Conservation (phyloP, 257 asterid genomes). For the Fraxinus quadrangulata region DNA sequence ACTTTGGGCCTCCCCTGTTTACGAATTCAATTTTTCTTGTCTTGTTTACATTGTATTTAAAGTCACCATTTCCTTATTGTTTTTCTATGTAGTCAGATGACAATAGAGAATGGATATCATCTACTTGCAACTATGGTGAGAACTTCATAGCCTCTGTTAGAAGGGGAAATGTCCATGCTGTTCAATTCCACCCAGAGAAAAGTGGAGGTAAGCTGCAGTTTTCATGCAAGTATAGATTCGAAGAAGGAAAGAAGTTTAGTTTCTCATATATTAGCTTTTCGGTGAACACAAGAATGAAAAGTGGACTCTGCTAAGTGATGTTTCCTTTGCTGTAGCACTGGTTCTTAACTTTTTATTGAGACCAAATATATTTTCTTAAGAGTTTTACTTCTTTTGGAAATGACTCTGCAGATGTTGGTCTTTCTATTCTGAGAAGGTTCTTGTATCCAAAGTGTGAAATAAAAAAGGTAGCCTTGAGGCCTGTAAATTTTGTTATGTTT, state of each 20-base stretch:
- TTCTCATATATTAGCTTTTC: neutral
- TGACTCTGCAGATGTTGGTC: constrained; percentile 74
- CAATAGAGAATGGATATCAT: constrained; percentile 84
- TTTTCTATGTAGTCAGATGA: constrained; percentile 62
- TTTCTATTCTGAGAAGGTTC: constrained; percentile 82
- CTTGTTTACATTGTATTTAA: constrained; percentile 24
- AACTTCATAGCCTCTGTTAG: constrained; percentile 80
- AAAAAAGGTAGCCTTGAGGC: constrained; percentile 54
- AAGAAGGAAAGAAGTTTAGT: neutral
- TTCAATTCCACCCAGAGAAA: constrained; percentile 97
- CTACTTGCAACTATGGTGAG: constrained; percentile 81
- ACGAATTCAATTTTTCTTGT: neutral
- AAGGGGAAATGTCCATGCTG: constrained; percentile 91
- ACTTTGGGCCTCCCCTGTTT: neutral
- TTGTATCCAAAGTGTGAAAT: constrained; percentile 55
- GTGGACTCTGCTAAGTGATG: neutral
- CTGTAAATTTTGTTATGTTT: constrained; percentile 21
- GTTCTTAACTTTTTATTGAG: constrained; percentile 1
- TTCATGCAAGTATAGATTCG: constrained; percentile 8
- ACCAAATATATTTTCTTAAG: neutral
- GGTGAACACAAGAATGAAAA: neutral
- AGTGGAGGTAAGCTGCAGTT: constrained; percentile 70
- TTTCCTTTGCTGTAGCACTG: neutral
- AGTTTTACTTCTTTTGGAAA: constrained; percentile 14
- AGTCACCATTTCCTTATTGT: constrained; percentile 25